A percentile compares a stretch with the other conserved stretches of the same genome.
These are phyloP conservation scores for Copromyces sp. DNA, from an alignment of 495 filamentous ascomycete species.

Conservation along the genomic window DNA sequence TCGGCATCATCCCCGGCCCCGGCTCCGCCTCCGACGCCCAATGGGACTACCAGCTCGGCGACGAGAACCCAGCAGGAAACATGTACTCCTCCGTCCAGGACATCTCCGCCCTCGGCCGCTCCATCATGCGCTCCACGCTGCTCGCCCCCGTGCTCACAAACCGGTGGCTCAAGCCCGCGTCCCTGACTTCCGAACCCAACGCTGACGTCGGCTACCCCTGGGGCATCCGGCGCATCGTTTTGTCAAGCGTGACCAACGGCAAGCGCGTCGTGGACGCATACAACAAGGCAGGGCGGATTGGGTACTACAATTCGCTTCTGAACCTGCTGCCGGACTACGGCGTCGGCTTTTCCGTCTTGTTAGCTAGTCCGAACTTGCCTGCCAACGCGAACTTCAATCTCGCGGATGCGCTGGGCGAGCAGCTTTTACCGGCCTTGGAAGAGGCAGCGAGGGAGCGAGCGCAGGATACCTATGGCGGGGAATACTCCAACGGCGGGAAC, in stretches of 20 bases:
- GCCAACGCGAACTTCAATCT: conserved; percentile 40
- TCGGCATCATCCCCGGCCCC: conserved; percentile 25
- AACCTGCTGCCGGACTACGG: conserved; percentile 44
- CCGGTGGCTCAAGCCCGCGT: conserved; percentile 47
- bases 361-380: conserved; percentile 34
- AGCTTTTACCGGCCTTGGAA: conserved; percentile 35
- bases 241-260: conserved; percentile 22
- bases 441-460: conserved; percentile 35
- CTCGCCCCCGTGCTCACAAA: conserved; percentile 36
- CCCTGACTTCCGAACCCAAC: conserved; percentile 36
- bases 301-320: conserved; percentile 34
- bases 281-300: conserved; percentile 43
- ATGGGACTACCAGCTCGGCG: conserved; percentile 32
- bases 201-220: conserved; percentile 46
- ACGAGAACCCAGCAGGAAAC: conserved; percentile 40
- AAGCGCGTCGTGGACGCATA: conserved; percentile 40
- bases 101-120: conserved; percentile 41
- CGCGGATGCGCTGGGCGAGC: conserved; percentile 32
- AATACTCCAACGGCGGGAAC: conserved; percentile 21
- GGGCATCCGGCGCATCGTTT: conserved; percentile 39
- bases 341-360: conserved; percentile 30
- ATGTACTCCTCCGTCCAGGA: conserved; percentile 46
- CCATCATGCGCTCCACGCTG: conserved; percentile 42
- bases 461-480: conserved; percentile 28
- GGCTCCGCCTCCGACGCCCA: conserved; percentile 6